phyloP scores from a whole-genome alignment of 208 protist genomes.

The Trypanosoma conorhini region DNA sequence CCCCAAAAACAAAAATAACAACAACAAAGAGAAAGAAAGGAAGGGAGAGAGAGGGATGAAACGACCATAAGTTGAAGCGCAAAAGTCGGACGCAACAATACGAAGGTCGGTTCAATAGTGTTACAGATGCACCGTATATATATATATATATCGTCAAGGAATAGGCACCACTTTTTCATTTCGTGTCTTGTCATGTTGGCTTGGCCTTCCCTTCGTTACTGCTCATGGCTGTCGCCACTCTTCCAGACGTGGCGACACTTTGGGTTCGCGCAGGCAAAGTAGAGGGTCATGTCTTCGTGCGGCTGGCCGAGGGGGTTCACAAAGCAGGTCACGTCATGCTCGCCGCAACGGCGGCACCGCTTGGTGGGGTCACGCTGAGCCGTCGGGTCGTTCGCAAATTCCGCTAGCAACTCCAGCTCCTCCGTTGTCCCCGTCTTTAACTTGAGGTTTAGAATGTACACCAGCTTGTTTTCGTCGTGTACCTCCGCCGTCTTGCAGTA shows the following conservation, averaged over 20 bases:
- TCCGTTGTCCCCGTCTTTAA: conserved; percentile 74
- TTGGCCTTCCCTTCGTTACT: conserved; percentile 20
- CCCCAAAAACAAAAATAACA: no score
- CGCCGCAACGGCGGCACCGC: conserved; percentile 65
- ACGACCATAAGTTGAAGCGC: no score
- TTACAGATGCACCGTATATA: no score
- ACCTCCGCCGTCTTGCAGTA: conserved; percentile 81
- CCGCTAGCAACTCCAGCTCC: conserved; percentile 78
- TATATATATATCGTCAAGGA: conserved; percentile 9
- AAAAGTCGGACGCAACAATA: no score
- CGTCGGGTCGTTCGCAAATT: conserved; percentile 90
- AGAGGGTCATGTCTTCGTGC: conserved; percentile 91
- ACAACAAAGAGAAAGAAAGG: conserved; percentile 14
- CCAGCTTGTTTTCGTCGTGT: conserved; percentile 79
- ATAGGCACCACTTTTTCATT: background rate
- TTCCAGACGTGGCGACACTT: conserved; percentile 88
- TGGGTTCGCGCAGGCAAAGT: conserved; percentile 86
- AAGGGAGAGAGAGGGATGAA: conserved; percentile 6
- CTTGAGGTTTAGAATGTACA: conserved; percentile 89
- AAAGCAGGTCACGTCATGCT: conserved; percentile 82
- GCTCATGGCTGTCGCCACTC: conserved; percentile 54
- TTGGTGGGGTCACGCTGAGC: conserved; percentile 83
- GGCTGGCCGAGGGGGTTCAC: conserved; percentile 89
- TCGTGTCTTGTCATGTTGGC: background rate
- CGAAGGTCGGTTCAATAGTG: no score